Conservation (phyloP, 495 filamentous ascomycete species). For the Friedmanniomyces endolithicus region DNA sequence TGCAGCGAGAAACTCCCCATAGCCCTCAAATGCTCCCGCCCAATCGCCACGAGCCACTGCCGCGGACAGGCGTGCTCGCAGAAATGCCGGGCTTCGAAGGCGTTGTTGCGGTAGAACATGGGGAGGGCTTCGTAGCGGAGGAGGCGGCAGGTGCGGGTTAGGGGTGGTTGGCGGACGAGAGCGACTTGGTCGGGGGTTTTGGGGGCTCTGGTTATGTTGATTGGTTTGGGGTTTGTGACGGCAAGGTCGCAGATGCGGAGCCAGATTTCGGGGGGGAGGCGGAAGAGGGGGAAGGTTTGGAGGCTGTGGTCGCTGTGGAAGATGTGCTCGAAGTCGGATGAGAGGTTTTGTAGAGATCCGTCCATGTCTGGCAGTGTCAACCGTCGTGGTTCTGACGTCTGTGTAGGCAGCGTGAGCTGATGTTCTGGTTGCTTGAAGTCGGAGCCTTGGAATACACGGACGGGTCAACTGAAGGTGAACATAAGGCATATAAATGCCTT, state of each 20-base stretch:
- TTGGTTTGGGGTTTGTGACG: background rate
- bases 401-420: too few relatives aligned
- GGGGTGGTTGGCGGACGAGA: background rate
- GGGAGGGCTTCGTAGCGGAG: background rate
- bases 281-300: background rate
- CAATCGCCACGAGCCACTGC: background rate
- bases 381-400: too few relatives aligned
- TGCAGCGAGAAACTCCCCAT: background rate
- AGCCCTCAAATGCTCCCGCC: background rate
- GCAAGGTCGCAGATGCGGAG: background rate
- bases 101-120: background rate
- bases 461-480: too few relatives aligned
- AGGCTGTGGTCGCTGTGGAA: background rate
- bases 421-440: too few relatives aligned
- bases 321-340: background rate
- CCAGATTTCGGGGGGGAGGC: background rate
- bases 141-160: background rate
- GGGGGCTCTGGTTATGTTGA: background rate
- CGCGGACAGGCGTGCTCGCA: background rate
- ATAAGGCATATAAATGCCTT: too few relatives aligned
- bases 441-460: too few relatives aligned
- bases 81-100: conserved; percentile 1
- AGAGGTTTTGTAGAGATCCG: background rate
- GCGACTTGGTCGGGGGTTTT: background rate
- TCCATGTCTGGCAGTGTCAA: too few relatives aligned